These are phyloP conservation scores for Physcomitrellopsis africana DNA, from an alignment of 225 moss, liverwort and hornwort species.

Conservation along the genomic window DNA sequence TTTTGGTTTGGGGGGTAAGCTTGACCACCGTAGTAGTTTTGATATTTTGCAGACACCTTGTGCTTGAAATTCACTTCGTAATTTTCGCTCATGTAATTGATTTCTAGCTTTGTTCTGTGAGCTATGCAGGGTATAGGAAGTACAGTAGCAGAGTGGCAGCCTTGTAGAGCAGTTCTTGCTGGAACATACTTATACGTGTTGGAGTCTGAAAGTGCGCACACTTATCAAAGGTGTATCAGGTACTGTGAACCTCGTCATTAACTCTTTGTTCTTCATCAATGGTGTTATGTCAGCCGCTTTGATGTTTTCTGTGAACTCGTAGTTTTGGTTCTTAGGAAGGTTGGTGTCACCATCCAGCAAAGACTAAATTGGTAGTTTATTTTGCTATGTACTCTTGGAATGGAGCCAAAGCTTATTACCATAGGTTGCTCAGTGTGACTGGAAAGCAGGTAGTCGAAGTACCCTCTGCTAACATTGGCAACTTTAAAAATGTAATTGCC, in stretches of 20 bases:
- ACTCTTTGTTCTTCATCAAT: slow-evolving; percentile 19
- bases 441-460: slow-evolving; percentile 98
- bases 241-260: slow-evolving; percentile 34
- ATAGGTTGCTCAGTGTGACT: slow-evolving; percentile 65
- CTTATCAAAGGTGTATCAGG: slow-evolving; percentile 89
- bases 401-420: slow-evolving; percentile 30
- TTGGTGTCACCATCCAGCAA: background rate
- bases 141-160: slow-evolving; percentile 95
- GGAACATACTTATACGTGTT: slow-evolving; percentile 92
- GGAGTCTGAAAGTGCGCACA: slow-evolving; percentile 80
- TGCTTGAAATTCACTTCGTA: background rate
- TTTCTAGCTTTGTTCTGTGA: slow-evolving; percentile 17
- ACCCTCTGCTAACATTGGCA: slow-evolving; percentile 73
- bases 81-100: slow-evolving; percentile 8
- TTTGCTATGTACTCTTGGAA: slow-evolving; percentile 24
- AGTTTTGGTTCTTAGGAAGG: slow-evolving; percentile 22
- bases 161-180: slow-evolving; percentile 86
- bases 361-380: background rate
- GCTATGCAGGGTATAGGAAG: slow-evolving; percentile 88
- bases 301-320: slow-evolving; percentile 9
- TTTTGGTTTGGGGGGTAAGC: slow-evolving; percentile 97
- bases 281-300: background rate
- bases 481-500: slow-evolving; percentile 81
- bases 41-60: slow-evolving; percentile 7
- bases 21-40: slow-evolving; percentile 16